Evolutionary conservation across 805 yeast genomes (phyloP).

Genomic region (Barnettozyma sucrosica): DNA sequence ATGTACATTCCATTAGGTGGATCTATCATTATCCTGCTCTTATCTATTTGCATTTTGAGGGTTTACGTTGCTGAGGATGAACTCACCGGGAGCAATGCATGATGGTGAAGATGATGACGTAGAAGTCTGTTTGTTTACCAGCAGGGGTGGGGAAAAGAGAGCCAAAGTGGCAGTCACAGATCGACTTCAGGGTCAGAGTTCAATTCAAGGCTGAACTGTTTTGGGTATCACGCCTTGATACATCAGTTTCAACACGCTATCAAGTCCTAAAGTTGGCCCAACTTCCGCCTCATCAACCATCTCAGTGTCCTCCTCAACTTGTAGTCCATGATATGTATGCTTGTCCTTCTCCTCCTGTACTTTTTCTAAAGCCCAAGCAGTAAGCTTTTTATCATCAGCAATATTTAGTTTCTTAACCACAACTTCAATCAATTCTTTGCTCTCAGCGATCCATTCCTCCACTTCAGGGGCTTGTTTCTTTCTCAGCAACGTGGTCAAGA

Average conservation of each 20-base stretch:
- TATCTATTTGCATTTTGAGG: neutral
- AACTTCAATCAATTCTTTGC: constrained; percentile 26
- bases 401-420: constrained; percentile 14
- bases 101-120: no score
- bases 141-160: no score
- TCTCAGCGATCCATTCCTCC: constrained; percentile 68
- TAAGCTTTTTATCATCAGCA: constrained; percentile 55
- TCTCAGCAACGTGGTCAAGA: constrained; percentile 76
- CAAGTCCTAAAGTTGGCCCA: constrained; percentile 26
- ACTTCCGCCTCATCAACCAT: constrained; percentile 8
- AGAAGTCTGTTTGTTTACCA: no score
- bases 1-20: constrained; percentile 7
- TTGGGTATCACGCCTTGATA: constrained; percentile 36
- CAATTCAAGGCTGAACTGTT: neutral
- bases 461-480: constrained; percentile 91
- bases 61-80: neutral
- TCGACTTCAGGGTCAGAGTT: neutral
- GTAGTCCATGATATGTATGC: constrained; percentile 57
- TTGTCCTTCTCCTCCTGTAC: constrained; percentile 48
- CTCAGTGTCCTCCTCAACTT: constrained; percentile 44
- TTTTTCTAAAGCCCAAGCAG: constrained; percentile 61
- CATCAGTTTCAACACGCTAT: constrained; percentile 38
- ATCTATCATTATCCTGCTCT: constrained; percentile 1
- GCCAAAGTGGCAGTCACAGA: neutral
- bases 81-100: neutral